phyloP scores from a whole-genome alignment of 139 green algal species.

The Zygnema cylindricum region DNA sequence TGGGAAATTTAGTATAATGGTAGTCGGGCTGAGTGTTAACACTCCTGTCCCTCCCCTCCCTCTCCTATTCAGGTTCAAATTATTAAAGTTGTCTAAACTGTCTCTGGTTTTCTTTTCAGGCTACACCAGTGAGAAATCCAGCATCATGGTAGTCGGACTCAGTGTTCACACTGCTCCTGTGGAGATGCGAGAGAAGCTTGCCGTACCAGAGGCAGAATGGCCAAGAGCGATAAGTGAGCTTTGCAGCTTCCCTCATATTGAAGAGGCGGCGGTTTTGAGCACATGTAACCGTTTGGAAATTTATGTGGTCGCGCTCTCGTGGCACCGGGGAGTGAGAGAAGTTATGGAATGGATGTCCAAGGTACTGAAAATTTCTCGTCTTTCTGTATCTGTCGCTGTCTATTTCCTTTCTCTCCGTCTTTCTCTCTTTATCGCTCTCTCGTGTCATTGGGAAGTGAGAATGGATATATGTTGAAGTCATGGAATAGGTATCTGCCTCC shows the following conservation, averaged over 20 bases:
- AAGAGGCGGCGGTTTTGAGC: slow-evolving; percentile 95
- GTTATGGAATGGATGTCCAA: slow-evolving; percentile 98
- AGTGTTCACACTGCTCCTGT: slow-evolving; percentile 95
- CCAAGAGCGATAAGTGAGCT: slow-evolving; percentile 93
- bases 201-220: slow-evolving; percentile 94
- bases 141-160: slow-evolving; percentile 94
- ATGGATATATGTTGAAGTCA: too few species aligned
- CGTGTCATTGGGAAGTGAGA: too few species aligned
- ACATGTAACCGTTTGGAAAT: slow-evolving; percentile 99
- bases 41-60: too few species aligned
- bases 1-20: neutral
- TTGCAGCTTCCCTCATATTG: slow-evolving; percentile 90
- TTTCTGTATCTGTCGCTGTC: too few species aligned
- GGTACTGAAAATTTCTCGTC: too few species aligned
- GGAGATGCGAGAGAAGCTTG: slow-evolving; percentile 95
- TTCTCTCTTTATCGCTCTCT: too few species aligned
- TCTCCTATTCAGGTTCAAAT: neutral
- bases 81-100: neutral
- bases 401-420: too few species aligned
- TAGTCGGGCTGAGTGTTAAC: neutral
- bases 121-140: slow-evolving; percentile 78
- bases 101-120: slow-evolving; percentile 30
- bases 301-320: slow-evolving; percentile 93
- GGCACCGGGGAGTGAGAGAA: slow-evolving; percentile 91
- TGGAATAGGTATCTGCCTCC: too few species aligned